Conservation (phyloP, 495 filamentous ascomycete species). For the Hyaloscypha bicolor region DNA sequence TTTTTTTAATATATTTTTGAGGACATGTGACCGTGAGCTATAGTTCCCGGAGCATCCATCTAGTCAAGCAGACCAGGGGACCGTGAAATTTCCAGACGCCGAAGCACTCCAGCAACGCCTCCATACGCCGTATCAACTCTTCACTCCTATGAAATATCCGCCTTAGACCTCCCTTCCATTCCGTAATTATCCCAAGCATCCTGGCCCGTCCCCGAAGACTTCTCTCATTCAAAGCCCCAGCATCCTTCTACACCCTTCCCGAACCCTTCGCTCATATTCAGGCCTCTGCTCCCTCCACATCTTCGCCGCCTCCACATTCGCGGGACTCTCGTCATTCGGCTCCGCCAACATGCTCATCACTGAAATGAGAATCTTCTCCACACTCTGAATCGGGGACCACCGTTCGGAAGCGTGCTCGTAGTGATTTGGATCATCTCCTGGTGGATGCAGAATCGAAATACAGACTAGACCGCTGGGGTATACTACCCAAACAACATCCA, state of each 20-base stretch:
- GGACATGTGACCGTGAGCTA: neutral
- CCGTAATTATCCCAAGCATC: too few species aligned
- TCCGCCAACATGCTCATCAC: constrained; percentile 99
- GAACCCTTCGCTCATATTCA: constrained; percentile 86
- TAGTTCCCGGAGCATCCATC: neutral
- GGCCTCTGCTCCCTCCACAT: constrained; percentile 91
- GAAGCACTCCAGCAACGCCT: neutral
- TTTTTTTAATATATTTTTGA: neutral
- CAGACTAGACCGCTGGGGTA: constrained; percentile 91
- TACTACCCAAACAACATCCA: constrained; percentile 53
- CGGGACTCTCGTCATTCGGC: constrained; percentile 97
- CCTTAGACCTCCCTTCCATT: too few species aligned
- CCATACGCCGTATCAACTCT: neutral
- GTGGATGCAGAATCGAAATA: constrained; percentile 96
- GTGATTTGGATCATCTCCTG: constrained; percentile 98
- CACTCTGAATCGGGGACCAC: constrained; percentile 94
- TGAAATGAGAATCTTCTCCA: constrained; percentile 96
- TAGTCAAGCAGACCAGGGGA: neutral
- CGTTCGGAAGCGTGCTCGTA: constrained; percentile 96
- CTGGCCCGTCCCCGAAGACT: neutral
- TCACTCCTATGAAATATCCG: too few species aligned
- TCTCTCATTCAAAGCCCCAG: constrained; percentile 46
- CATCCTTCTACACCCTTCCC: constrained; percentile 67
- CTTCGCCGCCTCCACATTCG: constrained; percentile 96
- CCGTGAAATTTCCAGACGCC: neutral